Conservation (phyloP, 257 asterid genomes). For the Solanum microdontum region DNA sequence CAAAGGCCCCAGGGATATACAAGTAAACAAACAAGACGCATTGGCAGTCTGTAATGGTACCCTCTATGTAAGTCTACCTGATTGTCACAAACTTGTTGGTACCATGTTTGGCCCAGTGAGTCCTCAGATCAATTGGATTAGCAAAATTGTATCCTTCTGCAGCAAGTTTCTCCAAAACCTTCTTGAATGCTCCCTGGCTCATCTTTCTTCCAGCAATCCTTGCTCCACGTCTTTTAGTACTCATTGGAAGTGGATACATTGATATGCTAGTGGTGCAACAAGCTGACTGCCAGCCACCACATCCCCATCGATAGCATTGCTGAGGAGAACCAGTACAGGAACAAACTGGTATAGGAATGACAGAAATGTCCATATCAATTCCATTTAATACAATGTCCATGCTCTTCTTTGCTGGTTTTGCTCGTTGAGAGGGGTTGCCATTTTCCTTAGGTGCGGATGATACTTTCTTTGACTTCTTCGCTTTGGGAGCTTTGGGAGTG, state of each 20-base stretch:
- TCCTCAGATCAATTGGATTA: slow-evolving; percentile 78
- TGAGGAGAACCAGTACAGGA: slow-evolving; percentile 91
- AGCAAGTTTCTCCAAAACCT: slow-evolving; percentile 86
- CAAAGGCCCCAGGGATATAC: slow-evolving; percentile 50
- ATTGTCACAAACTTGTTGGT: slow-evolving; percentile 93
- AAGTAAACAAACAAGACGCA: slow-evolving; percentile 39
- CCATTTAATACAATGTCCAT: slow-evolving; percentile 78
- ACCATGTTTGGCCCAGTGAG: slow-evolving; percentile 97
- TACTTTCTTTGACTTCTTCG: slow-evolving; percentile 53
- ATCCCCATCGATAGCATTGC: slow-evolving; percentile 97
- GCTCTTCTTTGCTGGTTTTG: slow-evolving; percentile 62
- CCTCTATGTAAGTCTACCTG: slow-evolving; percentile 39
- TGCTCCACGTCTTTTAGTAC: slow-evolving; percentile 87
- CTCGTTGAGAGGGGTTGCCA: slow-evolving; percentile 44
- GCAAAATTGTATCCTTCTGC: slow-evolving; percentile 60
- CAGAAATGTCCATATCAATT: slow-evolving; percentile 74
- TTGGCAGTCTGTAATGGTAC: slow-evolving; percentile 3
- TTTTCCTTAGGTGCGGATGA: slow-evolving; percentile 48
- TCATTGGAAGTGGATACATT: slow-evolving; percentile 93
- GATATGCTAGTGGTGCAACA: slow-evolving; percentile 92
- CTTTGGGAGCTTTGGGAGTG: slow-evolving; percentile 49
- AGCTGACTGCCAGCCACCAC: slow-evolving; percentile 99
- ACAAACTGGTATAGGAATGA: slow-evolving; percentile 87
- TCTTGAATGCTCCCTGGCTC: slow-evolving; percentile 97
- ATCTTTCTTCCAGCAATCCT: slow-evolving; percentile 95